Percentiles rank a stretch among this genome's conserved stretches.
phyloP scores from a whole-genome alignment of 176 grass and related monocot species.

The Lolium multiflorum region DNA sequence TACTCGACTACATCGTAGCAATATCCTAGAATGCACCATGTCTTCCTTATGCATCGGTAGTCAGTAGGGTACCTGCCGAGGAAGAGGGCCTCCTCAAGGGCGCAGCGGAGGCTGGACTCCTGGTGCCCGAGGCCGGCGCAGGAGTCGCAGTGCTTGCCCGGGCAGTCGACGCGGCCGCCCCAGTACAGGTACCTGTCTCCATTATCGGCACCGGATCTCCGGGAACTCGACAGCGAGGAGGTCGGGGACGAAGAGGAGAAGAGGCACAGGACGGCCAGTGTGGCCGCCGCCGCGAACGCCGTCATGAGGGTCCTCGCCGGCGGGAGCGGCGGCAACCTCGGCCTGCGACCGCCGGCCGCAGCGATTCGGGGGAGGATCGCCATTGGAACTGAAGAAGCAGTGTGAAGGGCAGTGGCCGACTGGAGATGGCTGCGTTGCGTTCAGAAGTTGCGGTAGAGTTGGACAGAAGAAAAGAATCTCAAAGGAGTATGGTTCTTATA shows the following conservation, averaged over 20 bases:
- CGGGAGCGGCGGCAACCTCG: conserved; percentile 40
- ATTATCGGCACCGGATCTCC: conserved; percentile 24
- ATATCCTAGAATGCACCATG: conserved; percentile 1
- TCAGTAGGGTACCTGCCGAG: conserved; percentile 61
- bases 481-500: neutral
- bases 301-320: conserved; percentile 27
- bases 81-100: conserved; percentile 93
- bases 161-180: conserved; percentile 83
- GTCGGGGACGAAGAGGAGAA: conserved; percentile 45
- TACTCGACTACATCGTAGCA: neutral
- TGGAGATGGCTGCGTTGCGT: neutral
- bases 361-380: conserved; percentile 47
- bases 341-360: conserved; percentile 37
- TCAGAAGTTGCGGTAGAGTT: neutral
- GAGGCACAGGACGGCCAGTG: conserved; percentile 33
- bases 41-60: neutral
- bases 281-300: neutral
- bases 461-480: neutral
- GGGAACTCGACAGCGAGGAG: neutral
- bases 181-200: conserved; percentile 66
- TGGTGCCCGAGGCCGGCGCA: conserved; percentile 92
- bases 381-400: conserved; percentile 35
- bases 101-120: conserved; percentile 94
- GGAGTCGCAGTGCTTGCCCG: conserved; percentile 80
- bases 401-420: neutral